Evolutionary conservation across 345 rosid genomes (phyloP).

Genomic region (Punica granatum): DNA sequence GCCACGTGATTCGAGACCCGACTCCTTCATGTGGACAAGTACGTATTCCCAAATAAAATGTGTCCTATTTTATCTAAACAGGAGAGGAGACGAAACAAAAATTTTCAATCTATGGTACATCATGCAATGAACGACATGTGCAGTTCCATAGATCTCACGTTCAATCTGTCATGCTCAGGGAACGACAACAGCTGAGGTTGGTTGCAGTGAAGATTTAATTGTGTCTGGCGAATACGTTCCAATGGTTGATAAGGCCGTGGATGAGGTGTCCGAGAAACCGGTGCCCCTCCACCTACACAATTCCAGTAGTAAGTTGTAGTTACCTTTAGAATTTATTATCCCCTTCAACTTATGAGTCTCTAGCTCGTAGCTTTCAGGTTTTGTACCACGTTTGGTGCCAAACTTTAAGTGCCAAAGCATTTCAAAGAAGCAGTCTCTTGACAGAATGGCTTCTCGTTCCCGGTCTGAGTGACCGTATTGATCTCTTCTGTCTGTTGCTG

Average conservation of each 20-base stretch:
- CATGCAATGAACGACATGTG: too few species aligned
- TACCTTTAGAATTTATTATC: neutral
- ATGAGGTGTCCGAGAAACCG: constrained; percentile 38
- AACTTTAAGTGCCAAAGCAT: neutral
- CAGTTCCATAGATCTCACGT: neutral
- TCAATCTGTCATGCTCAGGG: constrained; percentile 26
- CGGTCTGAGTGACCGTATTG: neutral
- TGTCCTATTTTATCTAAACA: neutral
- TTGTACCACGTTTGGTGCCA: neutral
- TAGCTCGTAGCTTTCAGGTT: neutral
- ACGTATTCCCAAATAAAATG: constrained; percentile 11
- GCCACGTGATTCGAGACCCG: constrained; percentile 36
- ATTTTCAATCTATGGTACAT: too few species aligned
- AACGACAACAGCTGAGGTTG: constrained; percentile 28
- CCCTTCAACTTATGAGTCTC: neutral
- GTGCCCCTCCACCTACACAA: constrained; percentile 24
- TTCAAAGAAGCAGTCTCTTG: neutral
- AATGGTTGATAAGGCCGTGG: constrained; percentile 76
- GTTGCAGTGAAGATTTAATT: constrained; percentile 22
- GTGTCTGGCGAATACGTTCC: constrained; percentile 48
- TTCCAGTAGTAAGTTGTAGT: constrained; percentile 10
- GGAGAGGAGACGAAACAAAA: neutral
- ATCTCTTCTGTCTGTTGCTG: neutral
- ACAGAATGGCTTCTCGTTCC: neutral
- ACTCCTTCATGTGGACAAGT: constrained; percentile 75